A percentile compares a stretch with the other conserved stretches of the same genome.
These are phyloP conservation scores for Stramenopiles sp. DNA, from an alignment of 352 stramenopile species.

Conservation along the genomic window DNA sequence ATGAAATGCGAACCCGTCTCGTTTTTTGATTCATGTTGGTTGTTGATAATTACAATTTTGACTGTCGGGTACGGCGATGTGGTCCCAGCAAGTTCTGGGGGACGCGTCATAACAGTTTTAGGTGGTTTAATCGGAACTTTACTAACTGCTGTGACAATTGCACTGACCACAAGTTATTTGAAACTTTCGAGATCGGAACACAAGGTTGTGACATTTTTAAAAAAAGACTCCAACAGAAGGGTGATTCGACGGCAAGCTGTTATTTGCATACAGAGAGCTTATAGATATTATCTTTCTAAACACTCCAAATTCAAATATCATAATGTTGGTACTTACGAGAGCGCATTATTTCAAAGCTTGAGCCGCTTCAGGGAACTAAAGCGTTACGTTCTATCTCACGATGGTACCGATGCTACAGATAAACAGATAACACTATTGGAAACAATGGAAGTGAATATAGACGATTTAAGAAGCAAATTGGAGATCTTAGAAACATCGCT, in stretches of 20 bases:
- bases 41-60: constrained; percentile 43
- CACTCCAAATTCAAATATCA: neutral
- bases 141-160: constrained; percentile 43
- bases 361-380: constrained; percentile 37
- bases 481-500: too few species aligned
- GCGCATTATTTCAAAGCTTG: constrained; percentile 40
- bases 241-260: constrained; percentile 40
- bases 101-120: constrained; percentile 33
- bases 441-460: constrained; percentile 57
- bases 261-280: constrained; percentile 37
- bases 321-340: constrained; percentile 29
- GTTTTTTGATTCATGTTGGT: constrained; percentile 37
- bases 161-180: constrained; percentile 45
- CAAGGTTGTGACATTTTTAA: constrained; percentile 52
- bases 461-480: constrained; percentile 52
- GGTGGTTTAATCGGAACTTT: constrained; percentile 36
- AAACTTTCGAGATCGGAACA: constrained; percentile 46
- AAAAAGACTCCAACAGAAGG: constrained; percentile 40
- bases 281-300: neutral
- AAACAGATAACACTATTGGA: constrained; percentile 56
- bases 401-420: constrained; percentile 47
- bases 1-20: constrained; percentile 37
- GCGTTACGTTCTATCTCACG: constrained; percentile 37
- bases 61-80: constrained; percentile 48
- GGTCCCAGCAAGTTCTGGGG: constrained; percentile 33